A percentile compares a stretch with the other conserved stretches of the same genome.
Conservation (phyloP, 2,329 filamentous ascomycete species). For the Paracoccidioides brasiliensis region DNA sequence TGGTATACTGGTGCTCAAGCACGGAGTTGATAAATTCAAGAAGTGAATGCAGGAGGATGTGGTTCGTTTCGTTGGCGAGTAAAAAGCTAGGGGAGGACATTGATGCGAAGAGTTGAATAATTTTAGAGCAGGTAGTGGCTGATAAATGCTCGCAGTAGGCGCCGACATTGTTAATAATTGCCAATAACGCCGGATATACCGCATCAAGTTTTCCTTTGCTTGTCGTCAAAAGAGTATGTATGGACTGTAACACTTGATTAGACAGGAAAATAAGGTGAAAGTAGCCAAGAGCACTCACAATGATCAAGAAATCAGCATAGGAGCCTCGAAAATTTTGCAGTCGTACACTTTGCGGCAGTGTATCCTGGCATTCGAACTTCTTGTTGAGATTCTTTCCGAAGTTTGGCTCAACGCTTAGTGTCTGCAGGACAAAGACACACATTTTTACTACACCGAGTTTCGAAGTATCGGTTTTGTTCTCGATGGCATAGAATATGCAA, state of each 20-base stretch:
- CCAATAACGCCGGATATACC: constrained; percentile 81
- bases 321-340: constrained; percentile 75
- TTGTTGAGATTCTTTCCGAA: constrained; percentile 88
- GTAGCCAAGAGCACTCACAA: constrained; percentile 44
- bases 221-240: constrained; percentile 79
- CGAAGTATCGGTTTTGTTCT: constrained; percentile 70
- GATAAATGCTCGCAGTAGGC: constrained; percentile 71
- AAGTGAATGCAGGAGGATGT: constrained; percentile 64
- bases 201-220: constrained; percentile 83
- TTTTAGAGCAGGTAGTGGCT: constrained; percentile 59
- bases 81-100: constrained; percentile 92
- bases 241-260: constrained; percentile 46
- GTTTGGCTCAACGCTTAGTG: constrained; percentile 79
- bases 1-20: constrained; percentile 72
- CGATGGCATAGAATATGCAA: constrained; percentile 82
- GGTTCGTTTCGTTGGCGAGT: constrained; percentile 82
- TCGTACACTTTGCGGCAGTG: constrained; percentile 66
- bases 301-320: constrained; percentile 88
- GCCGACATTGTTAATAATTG: constrained; percentile 86
- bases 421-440: constrained; percentile 95
- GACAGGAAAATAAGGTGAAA: constrained; percentile 8
- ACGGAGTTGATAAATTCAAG: constrained; percentile 83
- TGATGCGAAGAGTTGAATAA: constrained; percentile 76
- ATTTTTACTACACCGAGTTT: constrained; percentile 90
- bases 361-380: constrained; percentile 76